phyloP scores from a whole-genome alignment of 331 rosid species.

The Cydonia oblonga region DNA sequence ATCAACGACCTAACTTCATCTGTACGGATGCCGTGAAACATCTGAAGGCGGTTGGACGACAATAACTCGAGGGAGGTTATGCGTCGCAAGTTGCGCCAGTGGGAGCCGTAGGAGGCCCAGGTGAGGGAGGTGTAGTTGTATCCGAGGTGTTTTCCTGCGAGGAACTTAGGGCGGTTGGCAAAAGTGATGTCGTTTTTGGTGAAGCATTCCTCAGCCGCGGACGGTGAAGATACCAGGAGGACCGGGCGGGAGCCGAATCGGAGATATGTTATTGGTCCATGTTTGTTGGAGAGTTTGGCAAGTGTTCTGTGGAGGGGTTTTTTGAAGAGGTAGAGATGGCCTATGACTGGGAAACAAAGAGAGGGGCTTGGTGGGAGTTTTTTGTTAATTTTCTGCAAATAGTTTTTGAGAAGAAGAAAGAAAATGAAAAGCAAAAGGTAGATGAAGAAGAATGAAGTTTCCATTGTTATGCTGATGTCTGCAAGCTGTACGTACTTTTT shows the following conservation, averaged over 20 bases:
- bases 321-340: conserved; percentile 23
- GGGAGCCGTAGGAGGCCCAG: conserved; percentile 19
- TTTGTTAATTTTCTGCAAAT: neutral
- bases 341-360: conserved; percentile 9
- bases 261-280: conserved; percentile 15
- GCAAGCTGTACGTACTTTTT: neutral
- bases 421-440: neutral
- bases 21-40: neutral
- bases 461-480: neutral
- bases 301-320: conserved; percentile 11
- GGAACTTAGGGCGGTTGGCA: conserved; percentile 18
- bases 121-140: conserved; percentile 6
- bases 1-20: conserved; percentile 14
- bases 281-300: neutral
- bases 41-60: conserved; percentile 5
- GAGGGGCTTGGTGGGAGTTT: conserved; percentile 12
- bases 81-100: conserved; percentile 18
- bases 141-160: conserved; percentile 10
- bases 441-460: neutral
- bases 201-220: conserved; percentile 16
- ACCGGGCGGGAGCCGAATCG: conserved; percentile 13
- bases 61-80: conserved; percentile 8
- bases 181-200: conserved; percentile 15
- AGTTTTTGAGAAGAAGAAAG: neutral
- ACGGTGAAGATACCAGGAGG: conserved; percentile 13